Evolutionary conservation across 331 rosid species (phyloP).

Genomic region (Phaseolus coccineus): DNA sequence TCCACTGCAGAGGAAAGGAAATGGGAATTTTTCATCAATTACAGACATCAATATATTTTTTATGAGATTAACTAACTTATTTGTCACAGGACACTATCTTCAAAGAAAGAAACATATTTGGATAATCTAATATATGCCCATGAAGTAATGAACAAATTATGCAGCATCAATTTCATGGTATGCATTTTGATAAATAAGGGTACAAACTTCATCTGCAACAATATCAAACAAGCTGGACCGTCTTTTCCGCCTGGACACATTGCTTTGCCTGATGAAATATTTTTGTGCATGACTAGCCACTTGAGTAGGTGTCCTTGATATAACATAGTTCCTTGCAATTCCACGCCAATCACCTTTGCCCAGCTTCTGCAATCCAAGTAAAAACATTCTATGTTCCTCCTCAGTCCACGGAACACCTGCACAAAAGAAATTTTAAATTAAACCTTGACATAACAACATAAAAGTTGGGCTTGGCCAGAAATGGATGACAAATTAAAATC

Average conservation of each 20-base stretch:
- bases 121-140: slow-evolving; percentile 28
- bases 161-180: slow-evolving; percentile 25
- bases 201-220: slow-evolving; percentile 89
- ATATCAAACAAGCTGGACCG: slow-evolving; percentile 99
- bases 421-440: slow-evolving; percentile 34
- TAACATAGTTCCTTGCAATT: slow-evolving; percentile 90
- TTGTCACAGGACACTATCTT: slow-evolving; percentile 15
- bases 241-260: slow-evolving; percentile 89
- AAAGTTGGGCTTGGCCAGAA: not conserved
- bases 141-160: slow-evolving; percentile 16
- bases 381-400: slow-evolving; percentile 98
- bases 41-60: not conserved
- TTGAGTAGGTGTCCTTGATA: slow-evolving; percentile 97
- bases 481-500: slow-evolving; percentile 13
- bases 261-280: slow-evolving; percentile 93
- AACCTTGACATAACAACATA: not conserved
- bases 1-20: slow-evolving; percentile 29
- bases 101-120: slow-evolving; percentile 34
- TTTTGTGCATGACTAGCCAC: slow-evolving; percentile 99
- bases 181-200: slow-evolving; percentile 40
- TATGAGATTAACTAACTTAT: not conserved
- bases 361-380: slow-evolving; percentile 92
- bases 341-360: slow-evolving; percentile 99
- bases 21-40: slow-evolving; percentile 29
- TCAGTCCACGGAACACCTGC: slow-evolving; percentile 99